Base-by-base conservation (phyloP, 805 yeast species). In the Saitoella complicata region DNA sequence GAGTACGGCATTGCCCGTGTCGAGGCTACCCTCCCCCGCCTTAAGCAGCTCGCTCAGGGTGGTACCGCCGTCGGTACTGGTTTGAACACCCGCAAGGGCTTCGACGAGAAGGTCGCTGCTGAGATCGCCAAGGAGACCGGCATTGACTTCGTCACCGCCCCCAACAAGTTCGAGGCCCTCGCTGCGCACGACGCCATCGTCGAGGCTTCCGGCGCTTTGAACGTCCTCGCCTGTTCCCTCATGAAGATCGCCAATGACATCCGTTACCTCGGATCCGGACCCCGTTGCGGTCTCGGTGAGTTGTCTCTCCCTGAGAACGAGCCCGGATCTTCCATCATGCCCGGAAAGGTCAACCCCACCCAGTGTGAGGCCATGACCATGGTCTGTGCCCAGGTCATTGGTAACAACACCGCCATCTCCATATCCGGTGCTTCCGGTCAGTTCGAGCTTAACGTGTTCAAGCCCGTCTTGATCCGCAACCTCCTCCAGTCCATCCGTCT, bases 21-120 rank as follows among this genome's bases (percentile, higher is more conserved):
- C 49, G 84, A 85, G 69, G 67, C 68, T 51, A 64, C 80, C 43
- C 73, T 91, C 53, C 83, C 83, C 54, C 76, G 77, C 65, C 72
- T 91, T 62, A 72, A 78, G 58, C 76, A 62, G 62, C 75, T 91
- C 55, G 98, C 98, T 41, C 98, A 91, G 72, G 98, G 98, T 70
- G 98, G 98, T 70, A 91, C 98, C 51, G 98, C 98, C 50, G 98
- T 91, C 46, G 98, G 98, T 57, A 91, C 98, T 46, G 98, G 98
- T 53, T 75, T 91, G 57, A 91, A 91, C 77, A 88, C 97, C 67
- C 79, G 67, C 62, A 74, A 76, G 60, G 97, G 97, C 30, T 91
- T 81, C 62, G 94, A 85, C 57, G 78, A 69, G 56, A 77, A 80
- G 55, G 77, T 91, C 55, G 98, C 98, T 49, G 78, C 72, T 49